phyloP scores from a whole-genome alignment of 164 flowering plant species.

The Nymphaea colorata region DNA sequence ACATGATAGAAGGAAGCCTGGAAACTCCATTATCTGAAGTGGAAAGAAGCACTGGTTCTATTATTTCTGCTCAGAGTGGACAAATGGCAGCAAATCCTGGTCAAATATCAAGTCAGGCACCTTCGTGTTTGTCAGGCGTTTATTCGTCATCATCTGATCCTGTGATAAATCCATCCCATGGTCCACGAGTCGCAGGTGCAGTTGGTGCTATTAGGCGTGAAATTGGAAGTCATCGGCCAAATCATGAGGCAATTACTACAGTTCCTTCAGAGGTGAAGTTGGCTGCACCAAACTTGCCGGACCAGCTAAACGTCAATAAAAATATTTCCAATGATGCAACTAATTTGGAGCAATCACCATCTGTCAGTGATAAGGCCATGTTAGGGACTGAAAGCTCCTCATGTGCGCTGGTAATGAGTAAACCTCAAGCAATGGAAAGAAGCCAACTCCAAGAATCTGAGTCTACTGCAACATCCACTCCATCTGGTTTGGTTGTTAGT shows the following conservation, averaged over 20 bases:
- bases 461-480: slow-evolving; percentile 22
- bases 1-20: neutral
- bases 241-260: slow-evolving; percentile 18
- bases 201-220: slow-evolving; percentile 53
- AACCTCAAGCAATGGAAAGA: slow-evolving; percentile 33
- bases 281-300: slow-evolving; percentile 20
- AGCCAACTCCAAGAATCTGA: slow-evolving; percentile 29
- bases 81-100: slow-evolving; percentile 3
- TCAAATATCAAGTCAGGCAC: neutral
- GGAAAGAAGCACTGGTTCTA: slow-evolving; percentile 2
- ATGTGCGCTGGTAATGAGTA: slow-evolving; percentile 26
- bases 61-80: neutral
- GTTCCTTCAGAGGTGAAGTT: slow-evolving; percentile 24
- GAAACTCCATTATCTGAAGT: neutral
- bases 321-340: slow-evolving; percentile 6
- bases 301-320: slow-evolving; percentile 6
- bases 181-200: slow-evolving; percentile 29
- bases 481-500: slow-evolving; percentile 22
- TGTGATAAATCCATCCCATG: slow-evolving; percentile 47
- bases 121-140: slow-evolving; percentile 36
- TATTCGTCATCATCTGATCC: slow-evolving; percentile 63
- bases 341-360: slow-evolving; percentile 11
- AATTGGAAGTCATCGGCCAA: slow-evolving; percentile 31
- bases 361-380: slow-evolving; percentile 13
- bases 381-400: slow-evolving; percentile 24